These are phyloP conservation scores for Colletotrichum neosansevieriae DNA, from an alignment of 2,329 filamentous ascomycete species.

Conservation along the genomic window DNA sequence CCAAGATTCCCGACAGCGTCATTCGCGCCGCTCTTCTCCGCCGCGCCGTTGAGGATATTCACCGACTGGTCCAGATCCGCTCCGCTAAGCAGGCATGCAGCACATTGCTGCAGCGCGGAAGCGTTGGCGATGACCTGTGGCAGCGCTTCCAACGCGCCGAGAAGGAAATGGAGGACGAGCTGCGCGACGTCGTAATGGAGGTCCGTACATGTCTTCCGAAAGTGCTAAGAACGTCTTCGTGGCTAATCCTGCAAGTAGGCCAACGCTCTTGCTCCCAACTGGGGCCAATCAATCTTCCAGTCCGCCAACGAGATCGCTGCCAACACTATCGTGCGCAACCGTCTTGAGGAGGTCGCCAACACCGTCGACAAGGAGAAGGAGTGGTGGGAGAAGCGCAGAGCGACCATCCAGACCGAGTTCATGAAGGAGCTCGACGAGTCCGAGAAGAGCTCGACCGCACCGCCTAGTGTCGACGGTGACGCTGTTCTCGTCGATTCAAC, in stretches of 20 bases:
- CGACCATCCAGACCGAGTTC: slow-evolving; percentile 79
- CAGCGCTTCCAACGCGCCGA: slow-evolving; percentile 92
- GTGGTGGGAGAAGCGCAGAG: slow-evolving; percentile 91
- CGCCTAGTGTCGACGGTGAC: slow-evolving; percentile 77
- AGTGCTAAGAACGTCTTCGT: background rate
- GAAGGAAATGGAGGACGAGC: slow-evolving; percentile 97
- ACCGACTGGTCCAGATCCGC: slow-evolving; percentile 89
- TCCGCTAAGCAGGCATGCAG: slow-evolving; percentile 89
- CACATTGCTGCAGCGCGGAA: slow-evolving; percentile 86
- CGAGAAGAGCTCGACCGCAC: slow-evolving; percentile 58
- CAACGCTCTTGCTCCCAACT: slow-evolving; percentile 87
- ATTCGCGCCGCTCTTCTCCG: slow-evolving; percentile 89
- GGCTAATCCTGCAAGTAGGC: slow-evolving; percentile 67
- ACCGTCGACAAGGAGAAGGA: slow-evolving; percentile 81
- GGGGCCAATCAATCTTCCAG: slow-evolving; percentile 97
- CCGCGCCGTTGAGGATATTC: slow-evolving; percentile 92
- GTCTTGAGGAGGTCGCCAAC: slow-evolving; percentile 79
- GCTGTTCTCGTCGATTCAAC: slow-evolving; percentile 79
- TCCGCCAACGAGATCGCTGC: slow-evolving; percentile 95
- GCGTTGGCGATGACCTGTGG: slow-evolving; percentile 96
- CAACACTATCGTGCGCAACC: slow-evolving; percentile 81
- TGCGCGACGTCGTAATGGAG: slow-evolving; percentile 93
- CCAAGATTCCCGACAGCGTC: slow-evolving; percentile 82
- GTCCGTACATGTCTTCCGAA: slow-evolving; percentile 59
- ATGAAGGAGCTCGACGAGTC: slow-evolving; percentile 86